Evolutionary conservation across 345 rosid species (phyloP), one percentile per base, ranked within the genome.

Genomic region (Aquilaria yunnanensis): DNA sequence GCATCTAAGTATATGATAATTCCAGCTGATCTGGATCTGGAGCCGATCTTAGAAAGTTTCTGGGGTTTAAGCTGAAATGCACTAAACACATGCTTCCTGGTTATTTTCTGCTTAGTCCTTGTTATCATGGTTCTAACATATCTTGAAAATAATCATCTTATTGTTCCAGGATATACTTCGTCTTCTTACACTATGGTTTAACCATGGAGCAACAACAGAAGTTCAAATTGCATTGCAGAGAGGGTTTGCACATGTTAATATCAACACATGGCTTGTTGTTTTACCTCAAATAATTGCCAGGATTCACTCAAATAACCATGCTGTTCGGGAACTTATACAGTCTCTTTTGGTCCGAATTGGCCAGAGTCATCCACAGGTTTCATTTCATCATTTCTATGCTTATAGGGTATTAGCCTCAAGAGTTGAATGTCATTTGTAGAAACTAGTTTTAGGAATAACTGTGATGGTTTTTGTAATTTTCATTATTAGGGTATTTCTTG

Each of bases 231-330:
- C 99, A 66, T 68, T 94, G 50, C 80, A 79, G 82, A 82, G 71
- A 64, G 99, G 99, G 71, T 91, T 94, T 76, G 64, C 72, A 41
- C 88, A 75, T 80, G 97, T 94, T 72, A 94, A 89, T 76, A 90
- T 94, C 63, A 83, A 94, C 73, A 94, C 99, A 43, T 94, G 99
- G 99, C 85, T 94, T 66, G 97, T 81, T 68, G 96, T 94, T 72
- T 77, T 94, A 67, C 99, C 99, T 23, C 99, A 94, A 80, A 94
- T 94, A 80, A 94, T 94, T 74, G 99, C 99, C 72, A 83, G 99
- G 80, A 94, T 94, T 70, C 99, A 94, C 80, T 94, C 97, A 62
- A 94, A 94, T 74, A 90, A 84, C 72, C 90, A 74, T 71, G 91
- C 97, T 63, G 96, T 94, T 64, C 83, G 99, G 74, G 95, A 86